These are phyloP conservation scores for Amanita rubescens DNA, from an alignment of 768 basidiomycete genomes.

Conservation along the genomic window DNA sequence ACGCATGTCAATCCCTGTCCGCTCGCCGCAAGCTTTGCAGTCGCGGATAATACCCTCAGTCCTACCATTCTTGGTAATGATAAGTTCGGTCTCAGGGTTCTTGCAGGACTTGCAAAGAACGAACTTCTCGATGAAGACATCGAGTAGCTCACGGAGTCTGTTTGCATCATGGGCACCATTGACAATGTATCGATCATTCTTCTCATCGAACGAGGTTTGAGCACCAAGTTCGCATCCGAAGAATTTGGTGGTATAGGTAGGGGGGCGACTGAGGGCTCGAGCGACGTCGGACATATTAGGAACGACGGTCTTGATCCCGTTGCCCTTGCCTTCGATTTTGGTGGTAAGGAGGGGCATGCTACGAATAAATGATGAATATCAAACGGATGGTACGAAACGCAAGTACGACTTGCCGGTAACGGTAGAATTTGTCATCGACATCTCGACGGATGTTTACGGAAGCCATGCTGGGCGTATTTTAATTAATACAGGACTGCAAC, in stretches of 20 bases:
- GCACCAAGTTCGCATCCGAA: conserved; percentile 98
- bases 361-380: neutral
- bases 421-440: conserved; percentile 96
- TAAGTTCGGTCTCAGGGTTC: conserved; percentile 96
- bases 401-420: conserved; percentile 60
- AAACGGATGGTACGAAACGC: neutral
- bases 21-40: conserved; percentile 97
- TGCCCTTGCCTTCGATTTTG: conserved; percentile 98
- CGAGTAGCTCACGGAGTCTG: conserved; percentile 91
- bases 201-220: conserved; percentile 93
- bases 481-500: conserved; percentile 48
- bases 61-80: conserved; percentile 78
- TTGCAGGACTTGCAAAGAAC: conserved; percentile 97
- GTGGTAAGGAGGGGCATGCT: conserved; percentile 94
- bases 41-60: conserved; percentile 87
- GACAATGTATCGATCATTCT: conserved; percentile 96
- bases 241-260: conserved; percentile 97
- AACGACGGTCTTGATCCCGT: conserved; percentile 98
- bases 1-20: conserved; percentile 89
- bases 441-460: conserved; percentile 90
- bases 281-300: conserved; percentile 99
- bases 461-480: conserved; percentile 68
- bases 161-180: conserved; percentile 92
- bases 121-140: conserved; percentile 97
- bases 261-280: conserved; percentile 88